These are phyloP conservation scores for Stephanodiscus triporus DNA, from an alignment of 108 stramenopile species.

Conservation along the genomic window DNA sequence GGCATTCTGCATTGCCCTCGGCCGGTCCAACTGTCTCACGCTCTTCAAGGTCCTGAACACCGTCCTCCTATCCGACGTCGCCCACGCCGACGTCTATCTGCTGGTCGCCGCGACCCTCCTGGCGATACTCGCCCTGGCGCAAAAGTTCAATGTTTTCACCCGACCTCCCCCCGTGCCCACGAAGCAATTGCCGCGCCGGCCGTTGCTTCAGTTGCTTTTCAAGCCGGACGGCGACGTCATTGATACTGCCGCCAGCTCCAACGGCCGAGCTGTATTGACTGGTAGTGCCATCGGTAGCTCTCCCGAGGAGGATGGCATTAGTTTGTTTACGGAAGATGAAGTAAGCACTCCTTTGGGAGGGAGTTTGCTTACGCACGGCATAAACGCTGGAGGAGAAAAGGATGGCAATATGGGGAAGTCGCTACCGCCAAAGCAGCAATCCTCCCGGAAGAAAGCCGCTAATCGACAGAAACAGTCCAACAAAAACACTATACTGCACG, in stretches of 20 bases:
- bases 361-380: neutral
- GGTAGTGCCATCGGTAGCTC: neutral
- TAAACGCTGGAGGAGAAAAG: slow-evolving; percentile 5
- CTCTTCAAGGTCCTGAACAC: slow-evolving; percentile 30
- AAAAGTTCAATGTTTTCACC: slow-evolving; percentile 55
- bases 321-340: slow-evolving; percentile 36
- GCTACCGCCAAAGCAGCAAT: slow-evolving; percentile 3
- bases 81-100: slow-evolving; percentile 30
- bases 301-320: slow-evolving; percentile 26
- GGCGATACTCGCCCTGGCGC: slow-evolving; percentile 21
- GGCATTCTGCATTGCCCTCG: slow-evolving; percentile 26
- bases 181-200: slow-evolving; percentile 69
- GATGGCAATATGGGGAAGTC: neutral
- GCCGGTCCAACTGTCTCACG: slow-evolving; percentile 13
- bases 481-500: slow-evolving; percentile 31
- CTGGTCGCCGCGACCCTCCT: slow-evolving; percentile 10
- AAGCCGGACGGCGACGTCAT: slow-evolving; percentile 72
- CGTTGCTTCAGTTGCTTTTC: slow-evolving; percentile 77
- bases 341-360: slow-evolving; percentile 13
- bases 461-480: slow-evolving; percentile 19
- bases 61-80: slow-evolving; percentile 25
- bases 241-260: slow-evolving; percentile 8
- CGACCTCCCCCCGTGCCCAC: slow-evolving; percentile 72
- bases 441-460: slow-evolving; percentile 5
- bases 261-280: neutral